Base-by-base conservation (phyloP, 163 green algal genomes). In the Volvox carteri region DNA sequence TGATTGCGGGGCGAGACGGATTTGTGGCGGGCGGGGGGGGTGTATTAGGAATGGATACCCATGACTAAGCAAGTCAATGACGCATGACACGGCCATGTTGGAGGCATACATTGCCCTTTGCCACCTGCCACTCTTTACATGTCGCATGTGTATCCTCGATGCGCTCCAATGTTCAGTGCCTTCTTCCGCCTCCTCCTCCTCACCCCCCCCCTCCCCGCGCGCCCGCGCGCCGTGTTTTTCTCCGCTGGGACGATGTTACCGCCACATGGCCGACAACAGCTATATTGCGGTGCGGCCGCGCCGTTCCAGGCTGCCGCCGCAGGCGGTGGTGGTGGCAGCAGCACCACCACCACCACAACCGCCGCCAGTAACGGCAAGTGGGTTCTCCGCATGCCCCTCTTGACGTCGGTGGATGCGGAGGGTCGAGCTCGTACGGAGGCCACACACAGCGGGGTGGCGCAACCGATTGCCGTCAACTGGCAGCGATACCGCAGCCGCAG, bases 401-500 rank as follows among this genome's bases (percentile, higher is more conserved):
- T 80, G 46, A 39, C 44, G 21, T 19, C 54, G 62, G 62, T 68
- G n/a, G 80, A 67, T 4, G 1, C 30, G 3, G 30, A 86, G n/a
- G 79, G 62, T 6, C 33, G 30, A 0, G 35, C 19, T 9, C 54
- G 25, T 30, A 60, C 46, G 44, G 62, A 46, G 42, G 19, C 14
- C 37, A 18, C 19, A 8, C 58, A 28, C 0, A n/a, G n/a, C 0
- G 78, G 19, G 6, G 60, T 16, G n/a, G 35, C 62, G 14, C 28
- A 41, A 35, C 79, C 79, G 2, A 78, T 86, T 4, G 60, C 30
- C 8, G 23, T 87, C 23, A 87, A 87, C 33, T 48, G 81, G 46
- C 46, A 87, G 65, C 81, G 81, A 9, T 87, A 87, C 67, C 81
- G 81, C 44, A 70, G 35, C 48, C 81, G 81, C 65, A 73, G 67